Base-by-base conservation (phyloP, 495 filamentous ascomycete species). In the Rusavskia elegans region DNA sequence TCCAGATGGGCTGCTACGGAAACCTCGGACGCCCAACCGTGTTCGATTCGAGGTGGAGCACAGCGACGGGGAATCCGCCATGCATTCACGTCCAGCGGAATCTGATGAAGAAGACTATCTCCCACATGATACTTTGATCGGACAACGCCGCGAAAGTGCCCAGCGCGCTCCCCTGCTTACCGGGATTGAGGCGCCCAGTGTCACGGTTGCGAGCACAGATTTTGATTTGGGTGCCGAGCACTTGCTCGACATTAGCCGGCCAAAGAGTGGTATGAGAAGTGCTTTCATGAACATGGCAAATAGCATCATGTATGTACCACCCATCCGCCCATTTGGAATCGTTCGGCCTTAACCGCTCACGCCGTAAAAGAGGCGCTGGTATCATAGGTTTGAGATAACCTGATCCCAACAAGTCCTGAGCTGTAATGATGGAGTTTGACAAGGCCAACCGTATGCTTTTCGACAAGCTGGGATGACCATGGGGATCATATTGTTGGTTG, bases 251-350 rank as follows among this genome's bases (percentile, higher is more conserved):
- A 69, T 62, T 52, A 77, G 78, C 11, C 68, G 83, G 50, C 81
- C 83, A 23, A 78, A 79, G 57, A 84, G 77, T 60, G 77, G 78
- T 23, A 73, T 83, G 73, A 69, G 67, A 50, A 82, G 77, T 67
- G 77, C 80, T 6, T 97, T 98, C 57, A 95, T 95, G 87, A 98
- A 98, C 66, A 98, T 98, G 92, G 89, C 89, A 42, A 98, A 98
- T 64, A 88, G 82, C 56, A 98, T 98, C 59, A 97, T 98, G 67
- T 70, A 58, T 41, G 67, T 10, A 13, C 19, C 14, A 7, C 20
- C 20, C n/a, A n/a, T 44, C 21, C 48, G 23, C 13, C 20, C 44
- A 41, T 2, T 4, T 23, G 32, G 5, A 42, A 14, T 8, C n/a
- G 14, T 19, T 14, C 5, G 8, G 8, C 5, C n/a, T 9, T 3